These are phyloP conservation scores for Coemansia biformis DNA, from an alignment of 192 early-diverging fungal genomes.

Conservation along the genomic window DNA sequence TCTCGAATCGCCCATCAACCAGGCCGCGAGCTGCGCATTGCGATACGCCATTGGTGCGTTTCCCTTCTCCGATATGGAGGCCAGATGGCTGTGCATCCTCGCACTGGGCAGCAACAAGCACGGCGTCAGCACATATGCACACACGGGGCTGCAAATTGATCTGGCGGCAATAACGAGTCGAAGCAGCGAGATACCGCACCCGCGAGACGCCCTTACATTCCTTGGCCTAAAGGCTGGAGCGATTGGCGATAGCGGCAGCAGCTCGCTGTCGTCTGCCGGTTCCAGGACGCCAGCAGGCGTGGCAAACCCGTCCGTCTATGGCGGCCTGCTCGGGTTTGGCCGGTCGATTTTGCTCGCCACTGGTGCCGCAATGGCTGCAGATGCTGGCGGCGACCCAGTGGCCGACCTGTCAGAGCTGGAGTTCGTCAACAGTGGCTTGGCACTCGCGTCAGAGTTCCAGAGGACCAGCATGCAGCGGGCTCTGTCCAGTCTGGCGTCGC, in stretches of 20 bases:
- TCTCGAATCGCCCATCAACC: slow-evolving; percentile 45
- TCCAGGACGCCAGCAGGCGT: not conserved
- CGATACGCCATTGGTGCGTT: slow-evolving; percentile 59
- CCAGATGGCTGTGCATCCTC: slow-evolving; percentile 62
- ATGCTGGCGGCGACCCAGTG: not conserved
- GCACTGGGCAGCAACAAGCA: slow-evolving; percentile 33
- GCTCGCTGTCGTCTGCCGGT: too few relatives aligned
- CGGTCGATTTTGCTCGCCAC: slow-evolving; percentile 27
- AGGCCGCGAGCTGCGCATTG: slow-evolving; percentile 57
- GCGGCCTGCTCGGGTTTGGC: slow-evolving; percentile 28
- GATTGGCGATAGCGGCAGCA: not conserved
- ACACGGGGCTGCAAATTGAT: slow-evolving; percentile 20
- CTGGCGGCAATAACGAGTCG: not conserved
- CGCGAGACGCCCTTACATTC: slow-evolving; percentile 20
- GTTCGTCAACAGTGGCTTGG: slow-evolving; percentile 15
- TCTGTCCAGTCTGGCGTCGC: slow-evolving; percentile 4
- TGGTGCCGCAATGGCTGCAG: slow-evolving; percentile 7
- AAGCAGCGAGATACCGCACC: slow-evolving; percentile 7
- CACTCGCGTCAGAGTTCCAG: slow-evolving; percentile 20
- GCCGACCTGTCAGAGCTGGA: slow-evolving; percentile 17
- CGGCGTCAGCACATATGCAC: slow-evolving; percentile 23
- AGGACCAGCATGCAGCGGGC: slow-evolving; percentile 19
- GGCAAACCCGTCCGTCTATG: slow-evolving; percentile 9
- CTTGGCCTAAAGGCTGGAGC: slow-evolving; percentile 1
- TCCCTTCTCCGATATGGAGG: slow-evolving; percentile 53